Conservation (phyloP, 2,329 filamentous ascomycete genomes). For the Botrytis hyacinthi region DNA sequence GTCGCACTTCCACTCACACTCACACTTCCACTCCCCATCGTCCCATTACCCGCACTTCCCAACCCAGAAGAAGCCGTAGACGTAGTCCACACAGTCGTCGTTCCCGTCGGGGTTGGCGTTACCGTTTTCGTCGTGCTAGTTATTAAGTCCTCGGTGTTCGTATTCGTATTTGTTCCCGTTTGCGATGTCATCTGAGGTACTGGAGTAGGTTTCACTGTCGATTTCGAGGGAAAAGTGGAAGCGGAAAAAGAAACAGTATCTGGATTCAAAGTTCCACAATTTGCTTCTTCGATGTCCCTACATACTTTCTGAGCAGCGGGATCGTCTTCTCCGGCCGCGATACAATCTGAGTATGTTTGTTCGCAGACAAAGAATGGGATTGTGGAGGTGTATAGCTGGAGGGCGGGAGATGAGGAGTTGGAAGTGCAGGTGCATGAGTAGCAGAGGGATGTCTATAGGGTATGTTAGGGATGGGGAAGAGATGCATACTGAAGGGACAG, state of each 20-base stretch:
- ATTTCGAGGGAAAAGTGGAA: not conserved
- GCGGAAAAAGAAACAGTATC: not conserved
- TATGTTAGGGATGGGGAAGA: not conserved
- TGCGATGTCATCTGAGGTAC: not conserved
- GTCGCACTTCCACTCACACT: not conserved
- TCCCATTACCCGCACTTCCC: not conserved
- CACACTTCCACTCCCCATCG: not conserved
- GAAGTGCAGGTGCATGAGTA: conserved; percentile 56
- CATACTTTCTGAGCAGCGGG: conserved; percentile 48
- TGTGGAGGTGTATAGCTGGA: conserved; percentile 54
- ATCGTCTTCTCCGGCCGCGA: conserved; percentile 45
- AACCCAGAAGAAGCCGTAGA: not conserved
- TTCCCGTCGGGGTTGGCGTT: not conserved
- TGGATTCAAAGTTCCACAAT: conserved; percentile 49
- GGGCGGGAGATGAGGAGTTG: conserved; percentile 54
- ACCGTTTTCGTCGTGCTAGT: conserved; percentile 4
- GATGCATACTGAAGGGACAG: not conserved
- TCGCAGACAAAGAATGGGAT: conserved; percentile 61
- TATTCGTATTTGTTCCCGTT: not conserved
- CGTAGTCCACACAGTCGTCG: conserved; percentile 8
- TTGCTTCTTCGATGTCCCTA: conserved; percentile 40
- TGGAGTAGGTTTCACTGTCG: not conserved
- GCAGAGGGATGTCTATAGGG: conserved; percentile 46
- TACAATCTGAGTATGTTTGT: conserved; percentile 49
- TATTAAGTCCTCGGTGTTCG: not conserved